Base-by-base conservation (phyloP, 2,329 filamentous ascomycete species). In the Rhynchosporium secalis region DNA sequence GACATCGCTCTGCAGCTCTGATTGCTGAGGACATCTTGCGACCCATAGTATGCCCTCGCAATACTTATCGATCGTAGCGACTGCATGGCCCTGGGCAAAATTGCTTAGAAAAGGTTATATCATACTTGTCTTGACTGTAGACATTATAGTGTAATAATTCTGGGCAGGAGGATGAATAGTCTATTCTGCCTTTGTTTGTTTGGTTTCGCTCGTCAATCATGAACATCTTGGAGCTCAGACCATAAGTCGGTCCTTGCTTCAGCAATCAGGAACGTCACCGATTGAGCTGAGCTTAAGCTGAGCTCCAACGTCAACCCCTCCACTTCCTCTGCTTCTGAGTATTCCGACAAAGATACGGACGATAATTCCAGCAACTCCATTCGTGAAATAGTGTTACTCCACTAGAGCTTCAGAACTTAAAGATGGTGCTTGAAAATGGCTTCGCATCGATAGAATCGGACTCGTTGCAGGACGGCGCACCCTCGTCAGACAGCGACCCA, bases 401-500 rank as follows among this genome's bases (percentile, higher is more conserved):
- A 20, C 33, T 12, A 51, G 56, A 60, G 56, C 61, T n/a, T 43
- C 29, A 12, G 10, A 15, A 7, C 13, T 40, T 48, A 61, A 64
- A 28, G 4, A 72, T 72, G 71, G 69, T 71, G 29, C 69, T 72
- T 61, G 61, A 68, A 48, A 67, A 72, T 51, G 57, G 63, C n/a
- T 65, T 66, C n/a, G 59, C 49, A 9, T 60, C 65, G 9, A 43
- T 51, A 20, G 45, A 46, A 26, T 26, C 46, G 5, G 67, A 68
- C 58, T 49, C 65, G 41, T 68, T 65, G 46, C 51, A 63, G 40
- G 69, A 72, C 38, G 56, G 48, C 20, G 59, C 65, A 47, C 72
- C 72, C 36, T 43, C 66, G 8, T 70, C 70, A 41, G 71, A 72
- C 57, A 33, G 48, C 54, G 71, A 74, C 56, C 66, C 71, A 8